Conservation (phyloP, 768 basidiomycete genomes). For the Candolleomyces aberdarensis region DNA sequence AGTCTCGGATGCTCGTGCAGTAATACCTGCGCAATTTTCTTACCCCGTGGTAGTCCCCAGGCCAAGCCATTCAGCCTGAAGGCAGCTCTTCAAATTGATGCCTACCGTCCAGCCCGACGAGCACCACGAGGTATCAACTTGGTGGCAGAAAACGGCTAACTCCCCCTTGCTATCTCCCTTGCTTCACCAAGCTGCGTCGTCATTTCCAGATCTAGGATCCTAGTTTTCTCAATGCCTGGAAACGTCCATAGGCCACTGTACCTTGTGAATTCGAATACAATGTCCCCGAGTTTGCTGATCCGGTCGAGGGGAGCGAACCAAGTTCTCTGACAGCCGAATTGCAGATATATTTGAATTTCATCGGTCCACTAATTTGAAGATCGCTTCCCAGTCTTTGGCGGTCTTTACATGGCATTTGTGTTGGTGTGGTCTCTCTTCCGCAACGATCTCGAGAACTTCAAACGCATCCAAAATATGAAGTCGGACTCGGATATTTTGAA, state of each 20-base stretch:
- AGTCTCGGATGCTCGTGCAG: no score
- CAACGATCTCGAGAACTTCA: no score
- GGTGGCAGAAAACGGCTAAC: not conserved
- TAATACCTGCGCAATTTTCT: no score
- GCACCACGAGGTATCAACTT: not conserved
- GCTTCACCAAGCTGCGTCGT: constrained; percentile 18
- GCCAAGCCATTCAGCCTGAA: no score
- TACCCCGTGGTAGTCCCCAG: no score
- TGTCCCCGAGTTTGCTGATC: constrained; percentile 38
- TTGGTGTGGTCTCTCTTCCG: not conserved
- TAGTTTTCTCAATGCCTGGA: constrained; percentile 21
- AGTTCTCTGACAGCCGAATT: constrained; percentile 27
- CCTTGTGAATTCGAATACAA: constrained; percentile 21
- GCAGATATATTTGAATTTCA: constrained; percentile 25
- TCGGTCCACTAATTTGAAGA: constrained; percentile 25
- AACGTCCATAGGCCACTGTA: constrained; percentile 21
- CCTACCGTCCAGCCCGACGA: not conserved
- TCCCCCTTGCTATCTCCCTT: constrained; percentile 23
- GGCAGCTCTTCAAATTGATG: not conserved
- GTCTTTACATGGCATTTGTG: no score
- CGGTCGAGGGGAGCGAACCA: constrained; percentile 30
- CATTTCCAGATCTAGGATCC: constrained; percentile 22
- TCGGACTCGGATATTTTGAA: no score
- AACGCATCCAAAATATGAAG: no score
- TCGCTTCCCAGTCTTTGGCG: constrained; percentile 28